Base-by-base conservation (phyloP, 2,329 filamentous ascomycete species). In the Talaromyces albobiverticillius region DNA sequence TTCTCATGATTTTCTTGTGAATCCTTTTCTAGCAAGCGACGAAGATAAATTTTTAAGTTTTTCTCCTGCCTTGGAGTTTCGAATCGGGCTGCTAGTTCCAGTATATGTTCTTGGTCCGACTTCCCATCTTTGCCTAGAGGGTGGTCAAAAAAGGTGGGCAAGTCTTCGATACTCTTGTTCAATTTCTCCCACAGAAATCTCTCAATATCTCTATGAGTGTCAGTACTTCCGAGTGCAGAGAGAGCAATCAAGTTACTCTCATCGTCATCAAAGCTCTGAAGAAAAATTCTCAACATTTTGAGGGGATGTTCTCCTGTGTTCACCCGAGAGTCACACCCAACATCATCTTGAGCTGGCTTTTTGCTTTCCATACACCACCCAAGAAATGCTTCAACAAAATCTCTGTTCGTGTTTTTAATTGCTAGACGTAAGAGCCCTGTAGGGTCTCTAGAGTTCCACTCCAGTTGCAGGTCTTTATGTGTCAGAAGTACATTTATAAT, bases 391-490 rank as follows among this genome's bases (percentile, higher is more conserved):
- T 55, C 13, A 6, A 73, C 70, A 3, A 71, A 65, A 22, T 68
- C 65, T 5, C 57, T 54, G 58, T 72, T 67, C 1, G 71, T 71
- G 3, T 62, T 63, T 58, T 73, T 68, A 36, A 70, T 69, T 10
- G 71, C 70, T 54, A 71, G 62, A 61, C 72, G 71, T 42, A 74
- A 55, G n/a, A 71, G 63, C 23, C 16, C 32, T 16, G 71, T 72
- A 22, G 71, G 62, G 4, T 67, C 71, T 29, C 26, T 25, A 18
- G 2, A 8, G 7, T 46, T 18, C n/a, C 9, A 11, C n/a, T 46
- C 14, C 23, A 23, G 20, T 46, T 9, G n/a, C n/a, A 25, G 14
- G 14, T 25, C 18, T 29, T 29, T 23, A 41, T 31, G 18, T 14
- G 36, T 26, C 18, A 25, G 32, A 6, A 41, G 36, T 2, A 23